Conservation (phyloP, 2,329 filamentous ascomycete genomes). For the Fusarium foetens region DNA sequence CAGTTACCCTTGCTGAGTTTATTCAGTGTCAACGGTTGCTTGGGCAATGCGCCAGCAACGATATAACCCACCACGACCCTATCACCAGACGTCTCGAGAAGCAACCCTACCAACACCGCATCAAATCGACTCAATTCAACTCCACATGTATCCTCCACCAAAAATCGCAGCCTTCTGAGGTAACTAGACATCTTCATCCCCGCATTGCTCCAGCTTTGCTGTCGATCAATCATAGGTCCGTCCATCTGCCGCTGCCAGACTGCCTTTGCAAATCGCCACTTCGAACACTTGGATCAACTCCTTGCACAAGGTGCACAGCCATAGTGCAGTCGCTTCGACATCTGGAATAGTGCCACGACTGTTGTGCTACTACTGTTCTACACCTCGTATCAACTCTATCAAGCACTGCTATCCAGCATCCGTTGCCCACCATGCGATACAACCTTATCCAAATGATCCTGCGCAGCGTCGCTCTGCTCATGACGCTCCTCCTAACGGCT, state of each 20-base stretch:
- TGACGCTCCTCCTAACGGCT: conserved; percentile 63
- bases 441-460: conserved; percentile 58
- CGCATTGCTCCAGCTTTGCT: conserved; percentile 22
- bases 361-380: not conserved
- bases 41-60: conserved; percentile 39
- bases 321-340: not conserved
- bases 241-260: not conserved
- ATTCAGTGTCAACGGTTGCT: conserved; percentile 35
- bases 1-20: conserved; percentile 23
- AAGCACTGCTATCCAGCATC: conserved; percentile 16
- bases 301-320: not conserved
- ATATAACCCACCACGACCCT: conserved; percentile 20
- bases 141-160: conserved; percentile 34
- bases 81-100: conserved; percentile 18
- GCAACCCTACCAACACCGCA: not conserved
- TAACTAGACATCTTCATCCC: conserved; percentile 33
- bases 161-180: conserved; percentile 27
- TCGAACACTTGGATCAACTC: not conserved
- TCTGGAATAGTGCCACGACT: conserved; percentile 1
- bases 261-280: not conserved
- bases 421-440: conserved; percentile 45
- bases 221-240: conserved; percentile 22
- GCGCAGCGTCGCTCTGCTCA: conserved; percentile 62
- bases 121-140: conserved; percentile 16
- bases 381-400: not conserved